Base-by-base conservation (phyloP, 2,329 filamentous ascomycete genomes). In the Aureobasidium sp. region DNA sequence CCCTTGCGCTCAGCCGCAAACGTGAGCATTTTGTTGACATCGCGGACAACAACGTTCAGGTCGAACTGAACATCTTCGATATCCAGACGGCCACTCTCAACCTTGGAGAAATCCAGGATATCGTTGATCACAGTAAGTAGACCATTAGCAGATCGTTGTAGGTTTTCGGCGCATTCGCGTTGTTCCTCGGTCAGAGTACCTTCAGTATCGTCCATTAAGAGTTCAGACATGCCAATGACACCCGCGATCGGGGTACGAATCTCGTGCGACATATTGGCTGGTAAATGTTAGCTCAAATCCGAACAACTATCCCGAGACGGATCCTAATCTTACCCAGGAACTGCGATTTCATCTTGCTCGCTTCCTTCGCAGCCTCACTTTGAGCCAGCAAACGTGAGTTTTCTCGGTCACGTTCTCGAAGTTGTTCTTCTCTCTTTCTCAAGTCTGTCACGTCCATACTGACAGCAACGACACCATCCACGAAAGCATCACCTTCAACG, bases 111-210 rank as follows among this genome's bases (percentile, higher is more conserved):
- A 73, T 95, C 91, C 1, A 96, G 78, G 61, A 95, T 95, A 68
- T 96, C 91, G 69, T 96, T 95, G 73, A 96, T 95, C 44, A 96
- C 88, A 0, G 90, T 93, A 22, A 96, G 78, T 2, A 96, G 76
- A 1, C 89, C 90, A 65, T 93, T 91, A 0, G 88, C 89, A 6
- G 88, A 92, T 57, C 87, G 82, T 68, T 90, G 86, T 7, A 93
- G 90, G 64, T 90, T 91, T 66, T 90, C 87, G 2, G 88, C 86
- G 64, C 85, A 89, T 62, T 91, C 88, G 62, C 82, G 80, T 68
- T 91, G 87, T 67, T 91, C 88, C n/a, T 82, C 78, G 59, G 85
- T 80, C 27, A 92, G 74, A 22, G 68, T 65, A 11, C 65, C 67
- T 17, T 67, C 67, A 17, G 83, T 75, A 69, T 85, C 88, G 64